These are phyloP conservation scores for Mortierella sp. DNA, from an alignment of 371 early-diverging fungal genomes.

Conservation along the genomic window DNA sequence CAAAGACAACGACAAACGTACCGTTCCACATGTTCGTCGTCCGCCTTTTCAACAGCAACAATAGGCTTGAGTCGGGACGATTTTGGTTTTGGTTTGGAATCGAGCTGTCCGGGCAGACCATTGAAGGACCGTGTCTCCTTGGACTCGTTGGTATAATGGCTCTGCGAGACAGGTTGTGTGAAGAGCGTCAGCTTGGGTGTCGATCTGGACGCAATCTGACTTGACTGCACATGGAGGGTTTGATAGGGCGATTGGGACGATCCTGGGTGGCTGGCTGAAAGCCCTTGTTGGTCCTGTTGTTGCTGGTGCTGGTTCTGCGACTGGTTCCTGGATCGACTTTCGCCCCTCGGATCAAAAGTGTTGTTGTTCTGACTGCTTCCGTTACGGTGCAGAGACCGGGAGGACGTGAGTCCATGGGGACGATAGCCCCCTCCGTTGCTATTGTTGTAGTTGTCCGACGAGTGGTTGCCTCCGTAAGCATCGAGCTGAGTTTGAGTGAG, in stretches of 20 bases:
- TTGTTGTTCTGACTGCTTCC: conserved; percentile 1
- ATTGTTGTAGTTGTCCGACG: background rate
- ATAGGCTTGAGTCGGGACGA: conserved; percentile 48
- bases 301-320: conserved; percentile 13
- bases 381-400: conserved; percentile 10
- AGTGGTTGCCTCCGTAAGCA: conserved; percentile 24
- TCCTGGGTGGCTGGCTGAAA: conserved; percentile 1
- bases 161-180: conserved; percentile 36
- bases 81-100: conserved; percentile 46
- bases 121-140: conserved; percentile 56
- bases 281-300: conserved; percentile 18
- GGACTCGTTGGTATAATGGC: conserved; percentile 40
- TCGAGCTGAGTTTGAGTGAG: conserved; percentile 45
- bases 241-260: conserved; percentile 35
- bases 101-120: conserved; percentile 39
- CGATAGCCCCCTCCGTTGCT: background rate
- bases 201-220: conserved; percentile 45
- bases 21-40: conserved; percentile 55
- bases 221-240: conserved; percentile 36
- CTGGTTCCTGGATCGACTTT: background rate
- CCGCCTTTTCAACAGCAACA: conserved; percentile 32
- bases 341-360: conserved; percentile 1
- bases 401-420: background rate
- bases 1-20: conserved; percentile 11
- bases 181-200: conserved; percentile 51